Conservation (phyloP, 148 eudicot species). For the Drosera capensis region DNA sequence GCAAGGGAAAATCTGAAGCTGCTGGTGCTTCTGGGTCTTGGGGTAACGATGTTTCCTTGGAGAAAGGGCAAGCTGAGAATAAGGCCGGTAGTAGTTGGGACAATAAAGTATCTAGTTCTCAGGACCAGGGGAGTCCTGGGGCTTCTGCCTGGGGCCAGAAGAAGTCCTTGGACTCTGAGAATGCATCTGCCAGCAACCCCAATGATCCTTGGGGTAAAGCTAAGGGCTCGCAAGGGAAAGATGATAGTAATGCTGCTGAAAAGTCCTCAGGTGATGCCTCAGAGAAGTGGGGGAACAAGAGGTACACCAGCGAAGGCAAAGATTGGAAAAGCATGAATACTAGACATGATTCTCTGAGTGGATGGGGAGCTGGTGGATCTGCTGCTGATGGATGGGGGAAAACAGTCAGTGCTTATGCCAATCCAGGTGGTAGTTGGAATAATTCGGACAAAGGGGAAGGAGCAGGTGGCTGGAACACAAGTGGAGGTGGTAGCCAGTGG, state of each 20-base stretch:
- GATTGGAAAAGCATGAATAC: constrained; percentile 16
- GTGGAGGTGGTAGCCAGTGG: not conserved
- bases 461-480: constrained; percentile 1
- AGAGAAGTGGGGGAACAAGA: constrained; percentile 11
- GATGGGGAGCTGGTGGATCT: constrained; percentile 13
- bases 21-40: constrained; percentile 2
- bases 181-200: not conserved
- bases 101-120: not conserved
- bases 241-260: constrained; percentile 5
- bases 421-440: not conserved
- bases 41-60: not conserved
- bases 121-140: not conserved
- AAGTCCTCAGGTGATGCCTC: constrained; percentile 20
- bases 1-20: constrained; percentile 5
- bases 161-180: not conserved
- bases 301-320: constrained; percentile 12
- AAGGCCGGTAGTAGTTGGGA: no score
- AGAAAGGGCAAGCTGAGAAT: not conserved
- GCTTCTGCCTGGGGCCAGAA: constrained; percentile 9
- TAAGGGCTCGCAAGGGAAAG: constrained; percentile 1
- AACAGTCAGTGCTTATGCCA: not conserved
- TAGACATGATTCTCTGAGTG: constrained; percentile 14
- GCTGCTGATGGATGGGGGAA: constrained; percentile 12
- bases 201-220: constrained; percentile 9
- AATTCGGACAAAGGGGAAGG: constrained; percentile 5